phyloP scores from a whole-genome alignment of 352 stramenopile genomes.

The Blastocystis sp. region DNA sequence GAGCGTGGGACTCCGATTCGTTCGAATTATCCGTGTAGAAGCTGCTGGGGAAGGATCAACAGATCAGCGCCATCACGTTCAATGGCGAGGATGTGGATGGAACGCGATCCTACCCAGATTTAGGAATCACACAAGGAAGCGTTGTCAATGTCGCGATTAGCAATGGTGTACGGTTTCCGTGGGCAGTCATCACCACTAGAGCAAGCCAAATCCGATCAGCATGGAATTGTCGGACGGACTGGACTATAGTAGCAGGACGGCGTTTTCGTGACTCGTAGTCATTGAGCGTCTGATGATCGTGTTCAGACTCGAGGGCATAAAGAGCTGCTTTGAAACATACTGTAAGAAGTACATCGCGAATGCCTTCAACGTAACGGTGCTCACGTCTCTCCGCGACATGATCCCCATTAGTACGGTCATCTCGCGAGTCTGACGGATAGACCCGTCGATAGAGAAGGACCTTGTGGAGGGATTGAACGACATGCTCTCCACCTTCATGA shows the following conservation, averaged over 20 bases:
- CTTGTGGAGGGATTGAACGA: background rate
- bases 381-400: background rate
- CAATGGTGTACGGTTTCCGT: background rate
- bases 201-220: background rate
- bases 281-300: background rate
- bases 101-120: background rate
- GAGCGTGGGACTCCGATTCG: background rate
- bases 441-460: background rate
- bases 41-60: slow-evolving; percentile 25
- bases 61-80: slow-evolving; percentile 15
- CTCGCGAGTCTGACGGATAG: background rate
- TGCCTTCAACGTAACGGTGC: background rate
- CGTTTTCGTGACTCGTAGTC: background rate
- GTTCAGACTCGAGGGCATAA: background rate
- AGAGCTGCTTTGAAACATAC: background rate
- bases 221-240: background rate
- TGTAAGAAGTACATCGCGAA: slow-evolving; percentile 26
- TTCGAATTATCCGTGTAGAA: background rate
- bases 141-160: slow-evolving; percentile 7
- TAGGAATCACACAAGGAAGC: slow-evolving; percentile 38
- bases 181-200: background rate
- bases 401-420: background rate
- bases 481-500: background rate
- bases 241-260: background rate
- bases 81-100: slow-evolving; percentile 22